phyloP scores from a whole-genome alignment of 495 filamentous ascomycete genomes.

The Melanomma pulvis-pyrius region DNA sequence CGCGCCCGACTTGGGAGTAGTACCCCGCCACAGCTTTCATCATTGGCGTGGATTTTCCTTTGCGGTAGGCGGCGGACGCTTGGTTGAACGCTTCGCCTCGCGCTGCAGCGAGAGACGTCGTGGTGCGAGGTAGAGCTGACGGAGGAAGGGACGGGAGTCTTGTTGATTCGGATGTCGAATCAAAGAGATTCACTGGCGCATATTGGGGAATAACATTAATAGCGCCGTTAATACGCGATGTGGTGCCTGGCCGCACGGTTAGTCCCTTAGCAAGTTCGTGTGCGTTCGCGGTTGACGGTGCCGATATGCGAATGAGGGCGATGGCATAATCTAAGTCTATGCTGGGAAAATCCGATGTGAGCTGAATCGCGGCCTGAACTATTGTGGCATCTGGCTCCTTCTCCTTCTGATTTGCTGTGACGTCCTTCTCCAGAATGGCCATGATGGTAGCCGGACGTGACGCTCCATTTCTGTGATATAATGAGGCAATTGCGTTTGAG shows the following conservation, averaged over 20 bases:
- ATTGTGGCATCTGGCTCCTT: conserved; percentile 48
- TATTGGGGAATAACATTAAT: conserved; percentile 48
- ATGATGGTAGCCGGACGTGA: conserved; percentile 60
- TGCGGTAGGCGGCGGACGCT: conserved; percentile 64
- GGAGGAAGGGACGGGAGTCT: conserved; percentile 13
- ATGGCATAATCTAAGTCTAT: conserved; percentile 51
- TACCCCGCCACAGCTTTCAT: conserved; percentile 70
- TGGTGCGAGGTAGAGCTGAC: conserved; percentile 9
- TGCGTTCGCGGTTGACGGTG: conserved; percentile 58
- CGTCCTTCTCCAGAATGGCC: conserved; percentile 51
- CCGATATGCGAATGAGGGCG: conserved; percentile 58
- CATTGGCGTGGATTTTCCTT: conserved; percentile 64
- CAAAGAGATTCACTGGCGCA: conserved; percentile 38
- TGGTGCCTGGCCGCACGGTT: conserved; percentile 34
- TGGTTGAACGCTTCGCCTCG: conserved; percentile 58
- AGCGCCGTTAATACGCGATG: conserved; percentile 4
- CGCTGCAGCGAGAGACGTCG: conserved; percentile 45
- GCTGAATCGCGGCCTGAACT: conserved; percentile 55
- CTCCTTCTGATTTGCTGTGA: conserved; percentile 41
- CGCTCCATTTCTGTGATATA: conserved; percentile 65
- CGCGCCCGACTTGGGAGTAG: conserved; percentile 63
- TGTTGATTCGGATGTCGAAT: conserved; percentile 12
- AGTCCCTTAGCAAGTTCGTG: conserved; percentile 62
- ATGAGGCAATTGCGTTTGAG: conserved; percentile 56
- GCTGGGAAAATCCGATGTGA: conserved; percentile 56